Evolutionary conservation across 163 green algal species (phyloP).

Genomic region (Prototheca stagnorum): DNA sequence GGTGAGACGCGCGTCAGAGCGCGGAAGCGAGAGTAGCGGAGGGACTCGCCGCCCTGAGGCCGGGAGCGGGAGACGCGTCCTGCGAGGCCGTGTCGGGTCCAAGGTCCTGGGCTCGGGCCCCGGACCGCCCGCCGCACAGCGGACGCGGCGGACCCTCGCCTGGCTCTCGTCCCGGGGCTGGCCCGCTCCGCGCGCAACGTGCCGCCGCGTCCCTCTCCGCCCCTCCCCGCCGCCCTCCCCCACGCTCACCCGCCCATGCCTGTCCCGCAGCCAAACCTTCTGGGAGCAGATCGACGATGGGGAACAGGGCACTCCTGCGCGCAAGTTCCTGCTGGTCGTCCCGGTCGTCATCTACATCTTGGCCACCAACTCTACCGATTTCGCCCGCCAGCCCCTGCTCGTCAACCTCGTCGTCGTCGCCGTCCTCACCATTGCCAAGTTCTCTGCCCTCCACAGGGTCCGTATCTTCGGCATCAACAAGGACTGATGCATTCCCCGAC

Average conservation of each 20-base stretch:
- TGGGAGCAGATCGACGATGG: conserved; percentile 95
- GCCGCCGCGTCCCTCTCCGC: too few relatives aligned
- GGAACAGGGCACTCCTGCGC: conserved; percentile 69
- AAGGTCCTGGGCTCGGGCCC: too few relatives aligned
- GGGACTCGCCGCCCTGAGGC: too few relatives aligned
- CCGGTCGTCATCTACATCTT: conserved; percentile 77
- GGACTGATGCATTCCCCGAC: conserved; percentile 44
- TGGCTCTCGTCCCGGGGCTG: too few relatives aligned
- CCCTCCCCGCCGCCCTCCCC: too few relatives aligned
- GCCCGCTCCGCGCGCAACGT: too few relatives aligned
- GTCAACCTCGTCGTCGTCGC: conserved; percentile 72
- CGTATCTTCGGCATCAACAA: conserved; percentile 82
- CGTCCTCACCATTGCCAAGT: conserved; percentile 78
- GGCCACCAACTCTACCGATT: conserved; percentile 75
- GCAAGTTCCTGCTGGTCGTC: conserved; percentile 87
- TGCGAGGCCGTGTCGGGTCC: too few relatives aligned
- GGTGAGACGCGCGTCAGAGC: conserved; percentile 3
- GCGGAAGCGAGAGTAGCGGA: too few relatives aligned
- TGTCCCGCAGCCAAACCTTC: conserved; percentile 54
- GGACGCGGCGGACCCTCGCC: too few relatives aligned
- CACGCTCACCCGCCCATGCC: neutral
- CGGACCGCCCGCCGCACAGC: too few relatives aligned
- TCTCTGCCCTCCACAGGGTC: conserved; percentile 79
- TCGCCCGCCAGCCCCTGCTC: conserved; percentile 58
- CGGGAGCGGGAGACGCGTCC: too few relatives aligned